phyloP scores from a whole-genome alignment of 495 filamentous ascomycete species.

The Emericellopsis terricola region DNA sequence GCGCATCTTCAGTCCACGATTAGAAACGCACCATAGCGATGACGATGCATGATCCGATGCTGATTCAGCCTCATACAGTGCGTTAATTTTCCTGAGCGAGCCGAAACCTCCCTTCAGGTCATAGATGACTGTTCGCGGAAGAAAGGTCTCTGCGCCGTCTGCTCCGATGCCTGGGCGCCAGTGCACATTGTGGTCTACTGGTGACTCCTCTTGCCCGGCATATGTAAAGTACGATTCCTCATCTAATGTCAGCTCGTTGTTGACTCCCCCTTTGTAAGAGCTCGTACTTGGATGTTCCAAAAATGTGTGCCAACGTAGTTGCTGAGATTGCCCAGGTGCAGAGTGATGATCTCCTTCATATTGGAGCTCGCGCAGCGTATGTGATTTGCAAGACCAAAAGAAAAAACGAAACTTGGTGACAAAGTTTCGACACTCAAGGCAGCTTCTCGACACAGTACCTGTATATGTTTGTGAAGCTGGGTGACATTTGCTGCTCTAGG shows the following conservation, averaged over 20 bases:
- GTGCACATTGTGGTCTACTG: constrained; percentile 79
- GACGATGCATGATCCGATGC: constrained; percentile 29
- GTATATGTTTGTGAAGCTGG: background rate
- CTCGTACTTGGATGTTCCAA: no score
- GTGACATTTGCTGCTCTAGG: background rate
- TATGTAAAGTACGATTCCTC: constrained; percentile 98
- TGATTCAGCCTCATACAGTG: constrained; percentile 65
- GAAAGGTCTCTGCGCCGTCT: constrained; percentile 77
- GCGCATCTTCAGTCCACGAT: no score
- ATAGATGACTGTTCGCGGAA: constrained; percentile 81
- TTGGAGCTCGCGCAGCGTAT: no score
- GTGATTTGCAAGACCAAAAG: no score
- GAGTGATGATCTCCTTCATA: constrained; percentile 93
- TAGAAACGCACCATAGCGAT: constrained; percentile 43
- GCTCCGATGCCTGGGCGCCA: constrained; percentile 76
- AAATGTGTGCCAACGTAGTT: constrained; percentile 97
- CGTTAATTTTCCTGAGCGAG: constrained; percentile 69
- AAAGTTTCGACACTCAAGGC: background rate
- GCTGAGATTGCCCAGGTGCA: constrained; percentile 81
- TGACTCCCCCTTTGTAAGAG: no score
- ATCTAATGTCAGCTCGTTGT: no score
- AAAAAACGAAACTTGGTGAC: no score
- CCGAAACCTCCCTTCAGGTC: constrained; percentile 89
- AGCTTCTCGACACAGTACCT: background rate
- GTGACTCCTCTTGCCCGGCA: constrained; percentile 42